Percentiles rank a stretch among this genome's conserved stretches.
Conservation (phyloP, 345 rosid species). For the Reutealis trisperma region DNA sequence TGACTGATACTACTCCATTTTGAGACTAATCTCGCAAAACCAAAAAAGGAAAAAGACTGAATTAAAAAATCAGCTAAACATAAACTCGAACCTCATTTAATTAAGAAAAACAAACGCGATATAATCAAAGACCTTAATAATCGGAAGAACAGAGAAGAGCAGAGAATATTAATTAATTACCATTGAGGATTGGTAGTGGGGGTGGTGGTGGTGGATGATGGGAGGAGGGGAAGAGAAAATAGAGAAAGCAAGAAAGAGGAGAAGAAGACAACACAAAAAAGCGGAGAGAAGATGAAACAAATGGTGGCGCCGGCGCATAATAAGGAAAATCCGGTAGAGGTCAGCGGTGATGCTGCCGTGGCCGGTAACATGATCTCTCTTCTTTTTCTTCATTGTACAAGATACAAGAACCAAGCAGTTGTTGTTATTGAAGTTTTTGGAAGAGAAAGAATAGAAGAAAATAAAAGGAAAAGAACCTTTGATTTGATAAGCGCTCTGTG, state of each 20-base stretch:
- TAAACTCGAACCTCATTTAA: background rate
- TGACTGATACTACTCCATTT: constrained; percentile 24
- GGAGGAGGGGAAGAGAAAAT: constrained; percentile 55
- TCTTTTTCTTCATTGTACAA: constrained; percentile 42
- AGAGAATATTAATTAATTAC: constrained; percentile 11
- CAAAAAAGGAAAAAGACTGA: constrained; percentile 7
- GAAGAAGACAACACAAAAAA: constrained; percentile 56
- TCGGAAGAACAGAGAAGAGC: background rate
- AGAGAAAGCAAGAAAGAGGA: constrained; percentile 51
- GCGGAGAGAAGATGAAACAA: constrained; percentile 61
- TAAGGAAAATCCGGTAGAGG: constrained; percentile 36
- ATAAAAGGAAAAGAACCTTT: background rate
- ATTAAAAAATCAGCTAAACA: background rate
- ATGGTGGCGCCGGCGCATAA: constrained; percentile 53
- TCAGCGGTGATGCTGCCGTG: constrained; percentile 27
- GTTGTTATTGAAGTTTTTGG: background rate
- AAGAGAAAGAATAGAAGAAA: background rate
- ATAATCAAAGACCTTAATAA: background rate
- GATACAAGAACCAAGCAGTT: background rate
- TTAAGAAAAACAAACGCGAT: background rate
- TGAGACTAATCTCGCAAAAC: constrained; percentile 27
- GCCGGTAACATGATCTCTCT: constrained; percentile 28
- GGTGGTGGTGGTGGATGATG: constrained; percentile 22
- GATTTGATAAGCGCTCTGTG: too few relatives aligned
- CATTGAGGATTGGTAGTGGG: constrained; percentile 28